phyloP scores from a whole-genome alignment of 495 filamentous ascomycete genomes.

The Cercophora newfieldiana region DNA sequence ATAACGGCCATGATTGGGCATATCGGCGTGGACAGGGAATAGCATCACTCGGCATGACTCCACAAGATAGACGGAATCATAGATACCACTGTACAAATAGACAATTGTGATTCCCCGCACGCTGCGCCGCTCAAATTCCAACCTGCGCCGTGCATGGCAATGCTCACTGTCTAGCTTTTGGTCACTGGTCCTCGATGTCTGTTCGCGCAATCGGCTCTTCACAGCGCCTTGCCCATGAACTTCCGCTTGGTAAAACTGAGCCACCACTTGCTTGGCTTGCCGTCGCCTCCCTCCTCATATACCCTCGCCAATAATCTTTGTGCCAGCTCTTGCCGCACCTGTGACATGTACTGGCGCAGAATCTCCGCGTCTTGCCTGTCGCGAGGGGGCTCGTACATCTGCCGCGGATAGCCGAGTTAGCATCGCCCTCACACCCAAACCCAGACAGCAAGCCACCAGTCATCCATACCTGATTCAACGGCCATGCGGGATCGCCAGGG shows the following conservation, averaged over 20 bases:
- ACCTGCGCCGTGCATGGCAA: slow-evolving; percentile 2
- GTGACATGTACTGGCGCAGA: slow-evolving; percentile 81
- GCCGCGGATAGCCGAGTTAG: slow-evolving; percentile 4
- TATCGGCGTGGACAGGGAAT: not conserved
- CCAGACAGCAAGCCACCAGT: not conserved
- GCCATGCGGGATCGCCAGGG: slow-evolving; percentile 91
- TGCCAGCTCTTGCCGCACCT: slow-evolving; percentile 90
- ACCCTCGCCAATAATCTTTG: slow-evolving; percentile 76
- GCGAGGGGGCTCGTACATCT: slow-evolving; percentile 67
- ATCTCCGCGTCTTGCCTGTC: slow-evolving; percentile 87
- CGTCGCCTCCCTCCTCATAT: slow-evolving; percentile 77
- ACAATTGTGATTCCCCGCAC: slow-evolving; percentile 1
- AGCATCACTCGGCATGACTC: slow-evolving; percentile 1
- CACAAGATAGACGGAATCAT: not conserved
- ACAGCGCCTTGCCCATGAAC: slow-evolving; percentile 96
- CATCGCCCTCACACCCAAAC: not conserved
- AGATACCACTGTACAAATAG: slow-evolving; percentile 23
- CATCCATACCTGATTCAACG: slow-evolving; percentile 75
- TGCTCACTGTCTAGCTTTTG: not conserved
- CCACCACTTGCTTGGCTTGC: slow-evolving; percentile 96
- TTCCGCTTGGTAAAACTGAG: slow-evolving; percentile 97
- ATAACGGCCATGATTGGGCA: not conserved
- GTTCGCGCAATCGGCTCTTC: slow-evolving; percentile 20
- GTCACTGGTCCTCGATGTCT: not conserved
- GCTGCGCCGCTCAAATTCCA: not conserved